A percentile compares a stretch with the other conserved stretches of the same genome.
These are phyloP conservation scores for Pseudogymnoascus sp. DNA, from an alignment of 2,329 filamentous ascomycete species.

Conservation along the genomic window DNA sequence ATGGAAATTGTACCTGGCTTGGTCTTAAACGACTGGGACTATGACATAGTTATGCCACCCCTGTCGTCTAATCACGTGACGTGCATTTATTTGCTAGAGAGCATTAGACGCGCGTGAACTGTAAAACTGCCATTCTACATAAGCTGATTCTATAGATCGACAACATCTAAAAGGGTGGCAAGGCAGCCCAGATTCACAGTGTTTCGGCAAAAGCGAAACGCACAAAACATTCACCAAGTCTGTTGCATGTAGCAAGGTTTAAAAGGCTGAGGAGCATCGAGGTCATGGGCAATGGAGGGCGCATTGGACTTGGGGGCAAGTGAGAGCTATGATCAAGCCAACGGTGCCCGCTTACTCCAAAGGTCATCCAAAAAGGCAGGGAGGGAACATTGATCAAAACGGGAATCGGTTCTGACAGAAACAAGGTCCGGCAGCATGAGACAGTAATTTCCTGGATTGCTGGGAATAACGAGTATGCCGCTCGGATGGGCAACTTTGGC, in stretches of 20 bases:
- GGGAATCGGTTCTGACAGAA: background rate
- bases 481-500: background rate
- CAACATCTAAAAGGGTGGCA: background rate
- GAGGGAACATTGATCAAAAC: background rate
- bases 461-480: slow-evolving; percentile 1
- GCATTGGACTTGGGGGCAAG: background rate
- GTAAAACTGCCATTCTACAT: background rate
- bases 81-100: background rate
- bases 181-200: background rate
- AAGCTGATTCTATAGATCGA: background rate
- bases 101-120: background rate
- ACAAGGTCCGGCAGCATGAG: background rate
- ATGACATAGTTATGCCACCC: slow-evolving; percentile 1
- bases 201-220: background rate
- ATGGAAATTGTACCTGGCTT: background rate
- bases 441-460: slow-evolving; percentile 4
- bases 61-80: background rate
- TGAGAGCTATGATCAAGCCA: background rate
- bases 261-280: background rate
- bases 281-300: background rate
- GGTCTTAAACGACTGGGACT: background rate
- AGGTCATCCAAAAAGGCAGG: background rate
- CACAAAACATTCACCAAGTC: background rate
- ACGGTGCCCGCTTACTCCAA: background rate
- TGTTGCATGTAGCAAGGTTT: background rate